Evolutionary conservation across 208 protist species (phyloP), one percentile per base, ranked within the genome.

Genomic region (Tritrichomonas foetus): DNA sequence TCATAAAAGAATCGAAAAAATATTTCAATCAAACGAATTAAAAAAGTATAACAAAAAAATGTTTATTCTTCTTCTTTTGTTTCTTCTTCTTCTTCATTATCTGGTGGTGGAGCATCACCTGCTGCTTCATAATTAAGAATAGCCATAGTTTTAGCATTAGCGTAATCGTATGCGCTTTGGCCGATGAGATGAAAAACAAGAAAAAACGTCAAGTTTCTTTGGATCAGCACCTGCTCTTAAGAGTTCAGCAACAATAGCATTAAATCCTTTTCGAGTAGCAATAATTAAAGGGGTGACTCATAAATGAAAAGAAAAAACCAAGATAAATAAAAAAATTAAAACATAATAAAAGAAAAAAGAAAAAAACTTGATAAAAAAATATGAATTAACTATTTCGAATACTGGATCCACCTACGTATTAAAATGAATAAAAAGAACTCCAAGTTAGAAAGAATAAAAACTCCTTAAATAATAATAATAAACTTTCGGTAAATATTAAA

Each of bases 271-370:
- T 53, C 78, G 41, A 44, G 78, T 57, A 39, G 78, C 78, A 39
- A 89, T 89, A 57, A 53, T 44, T n/a, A 89, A 22, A 57, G 78
- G 78, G 14, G 78, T 89, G 33, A 89, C 78, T 53, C 78, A 89
- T 57, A 57, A 89, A 89, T 89, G 33, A 47, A 25, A 89, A 44
- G 20, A 53, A 47, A 89, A 13, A 89, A 44, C 27, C 33, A 20
- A 89, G 41, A 89, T 57, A 39, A 89, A 89, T 89, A 47, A 89
- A 55, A 89, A 57, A n/a, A n/a, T 25, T 27, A 57, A n/a, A 57
- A 89, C 8, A 39, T 57, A 36, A 89, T 39, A 47, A 89, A 61
- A 5, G 57, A 89, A 89, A 47, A 57, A 89, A 61, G 33, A 89
- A 89, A 47, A 27, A 47, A 53, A 89, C 78, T 57, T 89, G 74